Evolutionary conservation across 495 filamentous ascomycete genomes (phyloP), one percentile per base, ranked within the genome.

Genomic region (Trichocladium uniseriatum): DNA sequence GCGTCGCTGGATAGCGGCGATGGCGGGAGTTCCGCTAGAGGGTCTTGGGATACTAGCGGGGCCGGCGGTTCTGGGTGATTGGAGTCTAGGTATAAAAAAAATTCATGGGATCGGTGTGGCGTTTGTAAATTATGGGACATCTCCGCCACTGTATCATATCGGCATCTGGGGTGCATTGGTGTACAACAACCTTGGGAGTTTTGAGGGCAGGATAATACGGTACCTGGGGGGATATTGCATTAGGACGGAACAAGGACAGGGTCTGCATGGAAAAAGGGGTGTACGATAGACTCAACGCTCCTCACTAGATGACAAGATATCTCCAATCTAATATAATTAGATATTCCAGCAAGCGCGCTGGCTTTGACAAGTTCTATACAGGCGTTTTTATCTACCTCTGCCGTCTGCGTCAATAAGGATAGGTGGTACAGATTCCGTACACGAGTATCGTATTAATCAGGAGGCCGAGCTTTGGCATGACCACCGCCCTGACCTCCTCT

Each of bases 301-400:
- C 47, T 49, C 47, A 49, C 10, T 29, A 49, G 19, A 42, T 13
- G 18, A 44, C 14, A 36, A 35, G 7, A 18, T n/a, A 40, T 22
- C 46, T 14, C 46, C 46, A 7, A 38, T 51, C 40, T 52, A 45
- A 39, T 9, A 32, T 16, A 36, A 1, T 38, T 16, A 19, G 45
- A 18, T 29, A 2, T 34, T 2, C 16, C 16, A 22, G 37, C 37
- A 39, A 39, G 36, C 20, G 2, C 6, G 8, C 2, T 39, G 37
- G 16, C 16, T 22, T 27, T 27, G 4, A 8, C 24, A 3, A 27
- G 24, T 19, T 8, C 37, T 5, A 15, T 20, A 37, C 14, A 37
- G 6, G 14, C 5, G 2, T 9, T 47, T 47, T 47, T 38, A 11
- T 38, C 35, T 47, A 47, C 6, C 15, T 39, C 11, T 37, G 31